These are phyloP conservation scores for Brassica incana DNA, from an alignment of 345 rosid genomes.

Conservation along the genomic window DNA sequence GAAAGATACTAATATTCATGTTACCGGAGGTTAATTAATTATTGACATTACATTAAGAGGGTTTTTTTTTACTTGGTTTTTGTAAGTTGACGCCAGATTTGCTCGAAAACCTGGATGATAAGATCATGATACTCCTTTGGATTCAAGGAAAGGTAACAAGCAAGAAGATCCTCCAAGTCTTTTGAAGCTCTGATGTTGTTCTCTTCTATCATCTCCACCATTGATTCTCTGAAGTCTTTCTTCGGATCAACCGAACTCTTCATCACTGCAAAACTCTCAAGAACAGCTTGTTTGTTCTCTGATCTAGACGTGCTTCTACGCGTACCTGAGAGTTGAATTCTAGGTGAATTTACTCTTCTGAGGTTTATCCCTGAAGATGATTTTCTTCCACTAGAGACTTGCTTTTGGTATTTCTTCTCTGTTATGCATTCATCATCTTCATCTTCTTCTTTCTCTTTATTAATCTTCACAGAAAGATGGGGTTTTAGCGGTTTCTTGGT, in stretches of 20 bases:
- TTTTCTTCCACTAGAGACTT: constrained; percentile 41
- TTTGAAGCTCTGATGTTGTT: constrained; percentile 61
- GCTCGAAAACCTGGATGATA: constrained; percentile 76
- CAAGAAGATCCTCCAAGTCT: constrained; percentile 87
- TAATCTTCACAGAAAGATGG: constrained; percentile 25
- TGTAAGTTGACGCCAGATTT: constrained; percentile 57
- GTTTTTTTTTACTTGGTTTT: constrained; percentile 4
- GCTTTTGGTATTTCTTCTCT: constrained; percentile 18
- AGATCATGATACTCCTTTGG: constrained; percentile 63
- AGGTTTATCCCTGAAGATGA: constrained; percentile 51
- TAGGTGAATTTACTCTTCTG: constrained; percentile 58
- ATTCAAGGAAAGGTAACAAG: constrained; percentile 76
- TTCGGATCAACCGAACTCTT: constrained; percentile 75
- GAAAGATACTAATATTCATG: constrained; percentile 4
- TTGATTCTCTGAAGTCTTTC: constrained; percentile 82
- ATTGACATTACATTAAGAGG: neutral
- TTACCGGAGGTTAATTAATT: constrained; percentile 8
- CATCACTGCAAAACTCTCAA: constrained; percentile 61
- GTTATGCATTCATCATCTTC: neutral
- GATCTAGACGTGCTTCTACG: constrained; percentile 45
- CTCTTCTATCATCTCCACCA: constrained; percentile 89
- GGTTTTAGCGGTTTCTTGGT: constrained; percentile 8
- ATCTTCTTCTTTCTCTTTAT: constrained; percentile 6
- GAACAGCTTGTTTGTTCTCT: constrained; percentile 39
- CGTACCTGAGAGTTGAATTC: constrained; percentile 41